Conservation (phyloP, 306 rosid genomes). For the Quercus bicolor region DNA sequence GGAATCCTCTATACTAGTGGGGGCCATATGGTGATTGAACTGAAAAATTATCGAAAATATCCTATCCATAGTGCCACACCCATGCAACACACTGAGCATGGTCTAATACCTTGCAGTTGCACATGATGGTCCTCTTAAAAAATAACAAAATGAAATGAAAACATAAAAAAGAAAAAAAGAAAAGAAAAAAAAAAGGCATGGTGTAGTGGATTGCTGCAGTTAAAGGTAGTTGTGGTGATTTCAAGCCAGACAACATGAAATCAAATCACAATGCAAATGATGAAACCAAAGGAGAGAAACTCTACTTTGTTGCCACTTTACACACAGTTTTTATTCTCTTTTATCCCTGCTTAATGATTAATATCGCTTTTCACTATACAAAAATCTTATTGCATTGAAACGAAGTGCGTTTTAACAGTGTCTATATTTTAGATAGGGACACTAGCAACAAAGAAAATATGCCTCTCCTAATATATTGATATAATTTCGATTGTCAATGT, state of each 20-base stretch:
- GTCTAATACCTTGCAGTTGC: too few species aligned
- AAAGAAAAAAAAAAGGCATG: neutral
- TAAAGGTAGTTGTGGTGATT: conserved; percentile 12
- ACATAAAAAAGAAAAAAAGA: too few species aligned
- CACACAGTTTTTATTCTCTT: conserved; percentile 31
- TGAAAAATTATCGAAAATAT: neutral
- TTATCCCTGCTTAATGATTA: conserved; percentile 28
- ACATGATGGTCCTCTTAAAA: neutral
- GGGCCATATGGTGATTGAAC: neutral
- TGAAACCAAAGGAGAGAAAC: conserved; percentile 33
- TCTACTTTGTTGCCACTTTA: conserved; percentile 50
- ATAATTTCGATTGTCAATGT: neutral
- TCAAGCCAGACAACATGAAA: neutral
- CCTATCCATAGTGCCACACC: neutral
- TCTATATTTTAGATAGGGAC: conserved; percentile 17
- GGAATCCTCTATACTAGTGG: neutral
- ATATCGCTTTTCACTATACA: conserved; percentile 33
- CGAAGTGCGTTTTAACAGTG: conserved; percentile 54
- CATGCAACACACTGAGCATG: too few species aligned
- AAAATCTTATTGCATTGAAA: conserved; percentile 25
- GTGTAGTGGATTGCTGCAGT: neutral
- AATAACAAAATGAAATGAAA: conserved; percentile 6
- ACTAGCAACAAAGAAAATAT: conserved; percentile 15
- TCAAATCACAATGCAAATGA: conserved; percentile 25
- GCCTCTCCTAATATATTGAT: conserved; percentile 25